Percentiles rank a stretch among this genome's conserved stretches.
These are phyloP conservation scores for Cercospora zeae-maydis DNA, from an alignment of 2,329 filamentous ascomycete genomes.

Conservation along the genomic window DNA sequence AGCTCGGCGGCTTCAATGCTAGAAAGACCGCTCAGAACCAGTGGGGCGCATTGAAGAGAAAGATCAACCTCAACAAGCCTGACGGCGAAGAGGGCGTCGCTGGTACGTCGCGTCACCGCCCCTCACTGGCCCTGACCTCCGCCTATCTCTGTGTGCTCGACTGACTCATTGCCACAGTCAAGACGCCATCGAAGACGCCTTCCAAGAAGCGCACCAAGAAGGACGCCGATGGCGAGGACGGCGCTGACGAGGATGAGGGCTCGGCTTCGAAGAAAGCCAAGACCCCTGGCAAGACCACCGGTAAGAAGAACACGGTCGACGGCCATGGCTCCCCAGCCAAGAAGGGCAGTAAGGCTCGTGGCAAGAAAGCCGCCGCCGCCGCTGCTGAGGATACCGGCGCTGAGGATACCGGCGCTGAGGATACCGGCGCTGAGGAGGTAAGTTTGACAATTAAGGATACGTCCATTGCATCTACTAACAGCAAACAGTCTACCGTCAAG, in stretches of 20 bases:
- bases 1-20: constrained; percentile 32
- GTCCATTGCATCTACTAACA: background rate
- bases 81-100: constrained; percentile 18
- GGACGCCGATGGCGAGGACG: constrained; percentile 27
- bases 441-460: background rate
- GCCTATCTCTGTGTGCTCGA: background rate
- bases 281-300: constrained; percentile 14
- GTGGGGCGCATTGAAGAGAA: constrained; percentile 38
- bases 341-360: constrained; percentile 6
- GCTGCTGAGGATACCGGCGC: too few species aligned
- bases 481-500: background rate
- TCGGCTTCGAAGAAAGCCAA: constrained; percentile 19
- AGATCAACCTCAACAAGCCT: constrained; percentile 26
- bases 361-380: background rate
- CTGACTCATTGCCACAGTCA: constrained; percentile 7
- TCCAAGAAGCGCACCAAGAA: constrained; percentile 22
- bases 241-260: constrained; percentile 17
- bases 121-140: background rate
- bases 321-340: constrained; percentile 14
- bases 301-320: constrained; percentile 10
- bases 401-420: too few species aligned
- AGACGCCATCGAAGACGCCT: constrained; percentile 14
- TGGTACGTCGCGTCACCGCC: constrained; percentile 2
- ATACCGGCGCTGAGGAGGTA: background rate
- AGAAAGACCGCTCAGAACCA: constrained; percentile 33